Percentiles rank a stretch among this genome's conserved stretches.
These are phyloP conservation scores for Cunninghamia lanceolata DNA, from an alignment of 75 land plant species.

Conservation along the genomic window DNA sequence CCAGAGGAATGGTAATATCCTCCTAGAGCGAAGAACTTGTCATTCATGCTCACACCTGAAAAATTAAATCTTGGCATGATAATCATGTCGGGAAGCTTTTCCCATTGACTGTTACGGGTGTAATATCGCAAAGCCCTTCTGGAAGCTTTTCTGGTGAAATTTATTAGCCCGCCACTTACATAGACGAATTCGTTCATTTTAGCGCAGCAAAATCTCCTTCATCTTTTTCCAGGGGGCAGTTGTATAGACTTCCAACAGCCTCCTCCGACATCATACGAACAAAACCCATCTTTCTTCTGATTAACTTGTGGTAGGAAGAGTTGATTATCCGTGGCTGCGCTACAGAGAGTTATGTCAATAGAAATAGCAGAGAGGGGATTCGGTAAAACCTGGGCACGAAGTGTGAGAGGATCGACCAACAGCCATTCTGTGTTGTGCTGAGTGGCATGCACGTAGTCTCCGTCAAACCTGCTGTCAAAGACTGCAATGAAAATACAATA, in stretches of 20 bases:
- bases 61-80: not conserved
- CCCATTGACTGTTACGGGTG: not conserved
- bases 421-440: no score
- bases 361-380: not conserved
- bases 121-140: not conserved
- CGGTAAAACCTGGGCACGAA: not conserved
- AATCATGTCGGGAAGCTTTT: not conserved
- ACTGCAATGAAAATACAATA: no score
- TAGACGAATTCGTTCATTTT: no score
- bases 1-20: not conserved
- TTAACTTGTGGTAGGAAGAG: not conserved
- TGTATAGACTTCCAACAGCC: not conserved
- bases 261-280: not conserved
- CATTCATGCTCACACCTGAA: not conserved
- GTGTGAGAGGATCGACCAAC: no score
- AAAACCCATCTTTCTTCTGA: not conserved
- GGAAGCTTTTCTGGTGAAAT: not conserved
- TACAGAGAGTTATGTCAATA: not conserved
- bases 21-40: not conserved
- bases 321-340: not conserved
- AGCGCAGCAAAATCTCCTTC: not conserved
- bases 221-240: not conserved
- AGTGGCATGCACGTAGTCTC: no score
- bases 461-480: no score
- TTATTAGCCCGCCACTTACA: not conserved